phyloP scores from a whole-genome alignment of 2,329 filamentous ascomycete species.

The Tothia fuscella region DNA sequence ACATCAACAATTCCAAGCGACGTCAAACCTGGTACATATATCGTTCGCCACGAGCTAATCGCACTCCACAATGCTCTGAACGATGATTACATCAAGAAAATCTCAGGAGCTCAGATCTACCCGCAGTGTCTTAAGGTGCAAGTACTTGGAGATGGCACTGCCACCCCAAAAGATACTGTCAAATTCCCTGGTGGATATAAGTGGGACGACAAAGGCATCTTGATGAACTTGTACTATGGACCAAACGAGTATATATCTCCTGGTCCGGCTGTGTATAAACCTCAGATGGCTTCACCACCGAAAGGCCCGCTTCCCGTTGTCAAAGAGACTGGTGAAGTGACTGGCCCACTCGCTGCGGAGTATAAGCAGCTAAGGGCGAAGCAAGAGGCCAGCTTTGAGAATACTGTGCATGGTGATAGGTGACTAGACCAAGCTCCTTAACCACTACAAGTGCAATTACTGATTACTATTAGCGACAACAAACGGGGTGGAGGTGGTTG shows the following conservation, averaged over 20 bases:
- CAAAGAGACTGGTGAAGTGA: background rate
- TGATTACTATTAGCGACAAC: background rate
- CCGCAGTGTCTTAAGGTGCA: slow-evolving; percentile 35
- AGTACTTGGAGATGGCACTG: slow-evolving; percentile 1
- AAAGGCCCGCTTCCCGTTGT: background rate
- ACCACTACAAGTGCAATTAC: too few relatives aligned
- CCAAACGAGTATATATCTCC: background rate
- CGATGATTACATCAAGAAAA: slow-evolving; percentile 17
- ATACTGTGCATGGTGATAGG: background rate
- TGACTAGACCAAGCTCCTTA: too few relatives aligned
- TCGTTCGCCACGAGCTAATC: slow-evolving; percentile 42
- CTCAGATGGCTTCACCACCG: background rate
- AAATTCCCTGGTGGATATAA: slow-evolving; percentile 5
- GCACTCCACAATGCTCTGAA: slow-evolving; percentile 31
- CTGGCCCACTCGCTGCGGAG: background rate
- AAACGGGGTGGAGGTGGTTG: slow-evolving; percentile 1
- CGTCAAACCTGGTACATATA: slow-evolving; percentile 37
- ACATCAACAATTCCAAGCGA: slow-evolving; percentile 32
- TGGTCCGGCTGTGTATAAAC: background rate
- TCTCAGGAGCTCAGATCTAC: slow-evolving; percentile 36
- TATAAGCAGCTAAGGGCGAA: background rate
- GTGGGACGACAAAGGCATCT: background rate
- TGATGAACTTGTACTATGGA: background rate
- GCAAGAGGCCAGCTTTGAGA: background rate
- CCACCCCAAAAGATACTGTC: background rate